phyloP scores from a whole-genome alignment of 148 eudicot genomes.

The Chenopodium suecicum region DNA sequence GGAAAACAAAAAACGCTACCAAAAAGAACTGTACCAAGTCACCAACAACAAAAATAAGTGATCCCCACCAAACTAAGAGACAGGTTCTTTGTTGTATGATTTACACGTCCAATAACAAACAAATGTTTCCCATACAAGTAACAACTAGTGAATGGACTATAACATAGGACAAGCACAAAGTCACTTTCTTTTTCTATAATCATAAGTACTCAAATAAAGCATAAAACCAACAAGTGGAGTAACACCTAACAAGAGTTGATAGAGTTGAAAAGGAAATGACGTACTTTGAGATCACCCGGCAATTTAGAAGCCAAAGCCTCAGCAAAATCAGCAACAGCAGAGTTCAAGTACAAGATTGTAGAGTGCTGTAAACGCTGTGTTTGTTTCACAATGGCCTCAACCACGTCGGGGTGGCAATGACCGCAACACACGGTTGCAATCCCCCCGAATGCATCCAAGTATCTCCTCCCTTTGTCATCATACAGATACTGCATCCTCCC shows the following conservation, averaged over 20 bases:
- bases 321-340: constrained; percentile 85
- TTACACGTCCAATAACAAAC: neutral
- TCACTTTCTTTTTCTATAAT: neutral
- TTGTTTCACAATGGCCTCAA: constrained; percentile 68
- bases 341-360: constrained; percentile 76
- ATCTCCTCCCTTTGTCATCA: constrained; percentile 86
- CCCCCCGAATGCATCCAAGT: constrained; percentile 89
- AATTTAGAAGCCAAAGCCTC: constrained; percentile 86
- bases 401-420: constrained; percentile 92
- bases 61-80: neutral
- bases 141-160: neutral
- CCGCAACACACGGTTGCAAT: constrained; percentile 92
- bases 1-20: too few species aligned
- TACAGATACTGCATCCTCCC: constrained; percentile 95
- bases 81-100: neutral
- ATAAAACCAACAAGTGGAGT: neutral
- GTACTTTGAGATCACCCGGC: constrained; percentile 96
- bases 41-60: neutral
- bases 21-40: neutral
- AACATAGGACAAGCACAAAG: constrained; percentile 5
- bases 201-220: neutral
- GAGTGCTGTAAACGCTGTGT: constrained; percentile 77
- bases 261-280: neutral
- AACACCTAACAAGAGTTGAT: neutral
- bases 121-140: neutral